Evolutionary conservation across 75 land plant genomes (phyloP), one percentile per base, ranked within the genome.

Genomic region (Cryptomeria japonica): DNA sequence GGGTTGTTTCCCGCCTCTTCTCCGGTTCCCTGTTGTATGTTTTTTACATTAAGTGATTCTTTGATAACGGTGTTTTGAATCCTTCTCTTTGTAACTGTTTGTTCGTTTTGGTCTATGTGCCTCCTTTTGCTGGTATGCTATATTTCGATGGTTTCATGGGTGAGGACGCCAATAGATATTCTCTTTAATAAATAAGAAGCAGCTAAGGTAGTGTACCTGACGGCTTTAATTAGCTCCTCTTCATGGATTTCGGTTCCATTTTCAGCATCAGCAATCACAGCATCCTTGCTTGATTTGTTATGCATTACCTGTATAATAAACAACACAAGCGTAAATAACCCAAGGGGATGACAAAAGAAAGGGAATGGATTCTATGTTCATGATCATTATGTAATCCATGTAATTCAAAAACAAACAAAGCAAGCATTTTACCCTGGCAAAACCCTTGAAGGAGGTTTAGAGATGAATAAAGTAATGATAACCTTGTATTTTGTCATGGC

Each of bases 401-500:
- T 64, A 7, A 5, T 64, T 64, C 25, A 22, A 64, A 64, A 64
- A 64, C 25, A 6, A 64, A 64, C 6, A 64, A 7, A 6, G 25
- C 34, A 32, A 73, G 77, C 77, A 73, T 73, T 7, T 28, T 19
- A 44, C 49, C 16, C 14, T 38, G 25, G 80, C 80, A 18, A 80
- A 80, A 80, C 28, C 83, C 83, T 28, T 28, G 49, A 7, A 44
- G 12, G 44, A 44, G 80, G 80, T 78, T 78, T 38, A 80, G 83
- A 44, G 83, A 41, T 39, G 18, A 41, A 41, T 19, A 42, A 41
- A 42, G n/a, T 41, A 76, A 61, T 22, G 42, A 1, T 0, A 5
- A 94, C 95, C 92, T 92, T 90, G 92, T 93, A 93, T 3, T 88
- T 93, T 55, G 91, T 75, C 51, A 94, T 90, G 86, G 95, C 95